Evolutionary conservation across 140 eudicot genomes (phyloP), one percentile per base, ranked within the genome.

Genomic region (Flaveria floridana): DNA sequence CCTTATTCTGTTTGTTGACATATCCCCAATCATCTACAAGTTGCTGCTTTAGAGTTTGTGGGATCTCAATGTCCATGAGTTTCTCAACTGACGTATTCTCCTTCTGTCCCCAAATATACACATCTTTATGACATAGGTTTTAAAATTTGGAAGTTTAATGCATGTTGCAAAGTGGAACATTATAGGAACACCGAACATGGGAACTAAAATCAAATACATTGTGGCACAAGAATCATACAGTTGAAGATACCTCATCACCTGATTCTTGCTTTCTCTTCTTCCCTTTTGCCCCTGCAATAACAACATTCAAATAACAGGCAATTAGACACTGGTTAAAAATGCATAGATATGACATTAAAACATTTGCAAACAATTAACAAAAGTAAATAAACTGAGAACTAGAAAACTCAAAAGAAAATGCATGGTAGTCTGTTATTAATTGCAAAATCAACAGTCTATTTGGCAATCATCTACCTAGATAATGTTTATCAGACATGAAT

Each of bases 11-110:
- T 78, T 76, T 86, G 30, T 79, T 88, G 65, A 94, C 73, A 71
- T 76, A 85, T 74, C 84, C 89, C 96, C 97, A 90, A 78, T 94
- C 99, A 48, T 88, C 90, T 47, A 90, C 99, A 57, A 94, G 85
- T 82, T 82, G 95, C 86, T 88, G 85, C 91, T 85, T 94, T 70
- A 94, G 72, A 77, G 75, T 81, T 50, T 84, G 78, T 23, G 99
- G 96, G 74, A 94, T 87, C 71, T 87, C 86, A 63, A 94, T 85
- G 87, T 82, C 89, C 73, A 88, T 67, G 16, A 76, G 85, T 44
- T 88, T 94, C 58, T 82, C 91, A 44, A 61, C 74, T 48, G 88
- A 68, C 41, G 63, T 75, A 76, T 58, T 87, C 81, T 83, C 90
- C 84, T 86, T 89, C 99, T 94, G 75, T 51, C 26, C 67, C 28